A percentile compares a stretch with the other conserved stretches of the same genome.
phyloP scores from a whole-genome alignment of 352 stramenopile genomes.

The Phytophthora ramorum region DNA sequence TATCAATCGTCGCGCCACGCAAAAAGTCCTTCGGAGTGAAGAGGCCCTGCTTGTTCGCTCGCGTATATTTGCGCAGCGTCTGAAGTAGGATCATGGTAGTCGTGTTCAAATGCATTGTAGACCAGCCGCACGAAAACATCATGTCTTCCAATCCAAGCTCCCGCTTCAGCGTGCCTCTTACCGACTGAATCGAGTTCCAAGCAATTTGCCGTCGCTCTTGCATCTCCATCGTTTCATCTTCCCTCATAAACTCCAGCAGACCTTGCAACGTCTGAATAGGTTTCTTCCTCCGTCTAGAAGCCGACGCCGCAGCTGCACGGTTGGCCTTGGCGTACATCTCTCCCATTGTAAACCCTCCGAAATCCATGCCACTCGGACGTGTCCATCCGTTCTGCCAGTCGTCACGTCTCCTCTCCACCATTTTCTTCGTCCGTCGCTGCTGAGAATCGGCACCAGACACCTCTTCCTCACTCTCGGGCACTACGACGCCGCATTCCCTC shows the following conservation, averaged over 20 bases:
- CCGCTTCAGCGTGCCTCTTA: constrained; percentile 52
- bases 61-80: constrained; percentile 57
- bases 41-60: constrained; percentile 43
- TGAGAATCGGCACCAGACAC: constrained; percentile 5
- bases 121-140: constrained; percentile 62
- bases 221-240: constrained; percentile 38
- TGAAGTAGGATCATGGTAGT: constrained; percentile 66
- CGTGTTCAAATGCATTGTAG: constrained; percentile 65
- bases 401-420: constrained; percentile 7
- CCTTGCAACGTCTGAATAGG: constrained; percentile 46
- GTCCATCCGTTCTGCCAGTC: constrained; percentile 22
- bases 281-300: constrained; percentile 35
- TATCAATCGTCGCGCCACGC: constrained; percentile 43
- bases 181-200: constrained; percentile 64
- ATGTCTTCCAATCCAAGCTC: constrained; percentile 62
- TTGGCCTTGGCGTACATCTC: constrained; percentile 49
- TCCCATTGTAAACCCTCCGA: constrained; percentile 49
- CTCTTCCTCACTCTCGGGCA: constrained; percentile 21
- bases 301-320: constrained; percentile 16
- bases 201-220: constrained; percentile 53
- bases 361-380: constrained; percentile 56
- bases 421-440: constrained; percentile 13
- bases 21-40: constrained; percentile 50
- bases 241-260: constrained; percentile 50
- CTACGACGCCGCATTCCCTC: constrained; percentile 52